Evolutionary conservation across 495 filamentous ascomycete species (phyloP).

Genomic region (Annulohypoxylon maeteangense): DNA sequence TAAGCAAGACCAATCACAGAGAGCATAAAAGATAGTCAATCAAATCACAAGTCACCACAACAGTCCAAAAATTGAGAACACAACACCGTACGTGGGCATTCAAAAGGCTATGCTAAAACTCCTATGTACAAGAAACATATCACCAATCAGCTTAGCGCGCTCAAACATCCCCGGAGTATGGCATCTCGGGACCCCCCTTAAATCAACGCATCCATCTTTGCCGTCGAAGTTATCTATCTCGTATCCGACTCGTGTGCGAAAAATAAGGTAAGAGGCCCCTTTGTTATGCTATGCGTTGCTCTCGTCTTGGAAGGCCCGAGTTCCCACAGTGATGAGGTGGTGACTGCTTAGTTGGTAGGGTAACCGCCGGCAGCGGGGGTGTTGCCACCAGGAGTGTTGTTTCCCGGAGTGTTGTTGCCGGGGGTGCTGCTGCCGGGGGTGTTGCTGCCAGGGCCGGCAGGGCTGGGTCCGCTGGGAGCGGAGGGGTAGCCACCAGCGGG

Average conservation of each 20-base stretch:
- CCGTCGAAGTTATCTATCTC: not conserved
- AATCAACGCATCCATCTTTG: not conserved
- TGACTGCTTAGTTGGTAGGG: not conserved
- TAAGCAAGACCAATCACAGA: too few species aligned
- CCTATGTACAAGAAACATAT: slow-evolving; percentile 24
- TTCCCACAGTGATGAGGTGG: not conserved
- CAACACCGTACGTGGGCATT: slow-evolving; percentile 24
- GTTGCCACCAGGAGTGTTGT: not conserved
- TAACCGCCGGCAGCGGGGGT: not conserved
- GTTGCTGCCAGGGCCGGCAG: not conserved
- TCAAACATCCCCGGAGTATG: not conserved
- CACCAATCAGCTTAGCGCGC: slow-evolving; percentile 19
- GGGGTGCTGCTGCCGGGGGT: not conserved
- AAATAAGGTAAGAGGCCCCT: too few species aligned
- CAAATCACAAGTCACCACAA: not conserved
- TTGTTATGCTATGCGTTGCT: not conserved
- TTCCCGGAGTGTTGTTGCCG: too few species aligned
- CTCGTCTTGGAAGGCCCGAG: not conserved
- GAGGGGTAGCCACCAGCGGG: not conserved
- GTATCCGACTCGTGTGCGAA: not conserved
- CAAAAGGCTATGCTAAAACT: slow-evolving; percentile 19
- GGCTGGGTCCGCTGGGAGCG: slow-evolving; percentile 2
- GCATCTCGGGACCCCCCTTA: too few species aligned
- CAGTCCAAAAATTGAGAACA: slow-evolving; percentile 1
- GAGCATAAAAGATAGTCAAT: not conserved